A percentile compares a stretch with the other conserved stretches of the same genome.
Evolutionary conservation across 352 stramenopile species (phyloP).

Genomic region (Phytophthora tubulina): DNA sequence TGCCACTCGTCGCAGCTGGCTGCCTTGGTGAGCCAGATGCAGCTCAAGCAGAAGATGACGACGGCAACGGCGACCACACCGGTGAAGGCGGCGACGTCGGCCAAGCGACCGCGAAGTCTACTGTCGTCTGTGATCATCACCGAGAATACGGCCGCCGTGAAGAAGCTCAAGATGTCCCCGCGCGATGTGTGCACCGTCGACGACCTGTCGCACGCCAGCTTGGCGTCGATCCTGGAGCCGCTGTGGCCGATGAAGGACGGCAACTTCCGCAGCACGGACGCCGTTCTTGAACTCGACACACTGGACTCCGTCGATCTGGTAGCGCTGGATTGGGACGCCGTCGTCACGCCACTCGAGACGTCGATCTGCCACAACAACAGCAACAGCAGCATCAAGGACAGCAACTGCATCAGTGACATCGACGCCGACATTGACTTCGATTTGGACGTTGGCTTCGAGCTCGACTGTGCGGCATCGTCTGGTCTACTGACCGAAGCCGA

Average conservation of each 20-base stretch:
- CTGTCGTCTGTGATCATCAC: neutral
- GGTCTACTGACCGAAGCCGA: slow-evolving; percentile 20
- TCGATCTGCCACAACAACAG: neutral
- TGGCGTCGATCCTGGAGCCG: neutral
- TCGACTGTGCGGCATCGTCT: neutral
- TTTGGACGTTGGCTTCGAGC: neutral
- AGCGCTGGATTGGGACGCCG: slow-evolving; percentile 30
- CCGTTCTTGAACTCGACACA: slow-evolving; percentile 10
- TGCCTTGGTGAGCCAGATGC: slow-evolving; percentile 22
- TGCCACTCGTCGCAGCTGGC: slow-evolving; percentile 43
- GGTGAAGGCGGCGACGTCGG: neutral
- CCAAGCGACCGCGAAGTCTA: slow-evolving; percentile 19
- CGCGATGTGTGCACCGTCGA: slow-evolving; percentile 15
- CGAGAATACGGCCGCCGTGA: neutral
- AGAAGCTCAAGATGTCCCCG: slow-evolving; percentile 36
- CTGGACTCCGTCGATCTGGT: slow-evolving; percentile 27
- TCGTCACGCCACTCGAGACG: neutral
- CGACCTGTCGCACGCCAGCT: slow-evolving; percentile 3
- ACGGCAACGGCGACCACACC: neutral
- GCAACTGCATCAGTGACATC: neutral
- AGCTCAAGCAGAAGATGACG: slow-evolving; percentile 6
- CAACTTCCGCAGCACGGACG: slow-evolving; percentile 6
- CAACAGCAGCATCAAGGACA: neutral
- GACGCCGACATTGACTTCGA: neutral
- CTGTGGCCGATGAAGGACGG: neutral